Evolutionary conservation across 73 alveolate species (phyloP).

Genomic region (Tetrahymena borealis): DNA sequence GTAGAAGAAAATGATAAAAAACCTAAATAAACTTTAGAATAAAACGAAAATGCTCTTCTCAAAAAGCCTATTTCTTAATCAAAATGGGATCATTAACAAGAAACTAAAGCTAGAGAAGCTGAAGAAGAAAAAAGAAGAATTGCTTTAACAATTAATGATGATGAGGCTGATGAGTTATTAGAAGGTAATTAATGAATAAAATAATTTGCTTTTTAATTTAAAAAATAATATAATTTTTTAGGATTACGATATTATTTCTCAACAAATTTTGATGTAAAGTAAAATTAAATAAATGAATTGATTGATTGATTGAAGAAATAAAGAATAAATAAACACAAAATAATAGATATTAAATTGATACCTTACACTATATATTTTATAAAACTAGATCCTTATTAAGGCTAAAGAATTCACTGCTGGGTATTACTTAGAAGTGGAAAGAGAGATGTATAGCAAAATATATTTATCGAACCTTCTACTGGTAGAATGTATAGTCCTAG

Average conservation of each 20-base stretch:
- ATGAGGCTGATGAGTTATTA: constrained; percentile 64
- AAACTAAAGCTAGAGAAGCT: constrained; percentile 42
- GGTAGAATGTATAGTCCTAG: constrained; percentile 78
- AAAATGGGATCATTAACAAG: constrained; percentile 52
- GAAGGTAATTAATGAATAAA: background rate
- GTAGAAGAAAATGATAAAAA: constrained; percentile 30
- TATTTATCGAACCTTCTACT: constrained; percentile 96
- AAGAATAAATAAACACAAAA: too few relatives aligned
- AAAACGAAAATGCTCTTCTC: constrained; percentile 55
- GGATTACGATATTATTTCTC: too few relatives aligned
- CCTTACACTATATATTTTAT: too few relatives aligned
- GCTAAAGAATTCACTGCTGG: constrained; percentile 94
- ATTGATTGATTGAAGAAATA: too few relatives aligned
- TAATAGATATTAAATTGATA: too few relatives aligned
- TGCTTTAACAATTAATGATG: constrained; percentile 87
- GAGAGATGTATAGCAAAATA: constrained; percentile 68
- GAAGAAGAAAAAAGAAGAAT: constrained; percentile 57
- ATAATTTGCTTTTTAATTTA: background rate
- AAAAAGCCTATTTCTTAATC: constrained; percentile 67
- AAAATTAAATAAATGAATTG: too few relatives aligned
- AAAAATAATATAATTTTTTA: background rate
- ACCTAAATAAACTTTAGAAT: constrained; percentile 39
- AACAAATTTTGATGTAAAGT: too few relatives aligned
- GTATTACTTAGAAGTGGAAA: constrained; percentile 79
- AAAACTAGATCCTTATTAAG: constrained; percentile 72